Conservation (phyloP, 192 early-diverging fungal genomes). For the Coemansia sp. region DNA sequence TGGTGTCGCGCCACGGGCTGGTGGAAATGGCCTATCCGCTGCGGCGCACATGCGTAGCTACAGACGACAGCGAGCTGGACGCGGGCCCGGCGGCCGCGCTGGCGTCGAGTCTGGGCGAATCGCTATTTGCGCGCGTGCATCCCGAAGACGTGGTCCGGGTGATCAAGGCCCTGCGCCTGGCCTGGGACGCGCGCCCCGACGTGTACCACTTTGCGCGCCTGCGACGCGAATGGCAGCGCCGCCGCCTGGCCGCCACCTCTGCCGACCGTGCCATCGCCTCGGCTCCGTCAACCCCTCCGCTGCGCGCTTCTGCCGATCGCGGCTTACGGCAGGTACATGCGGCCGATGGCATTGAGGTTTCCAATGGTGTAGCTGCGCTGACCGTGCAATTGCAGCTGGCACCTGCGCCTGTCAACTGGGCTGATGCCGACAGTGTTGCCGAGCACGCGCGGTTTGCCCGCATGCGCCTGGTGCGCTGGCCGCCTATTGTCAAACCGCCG, state of each 20-base stretch:
- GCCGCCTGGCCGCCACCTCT: slow-evolving; percentile 13
- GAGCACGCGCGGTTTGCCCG: slow-evolving; percentile 47
- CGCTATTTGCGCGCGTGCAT: slow-evolving; percentile 48
- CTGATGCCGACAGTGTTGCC: slow-evolving; percentile 25
- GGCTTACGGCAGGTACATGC: slow-evolving; percentile 18
- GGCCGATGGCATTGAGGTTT: slow-evolving; percentile 42
- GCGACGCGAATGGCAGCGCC: slow-evolving; percentile 53
- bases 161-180: slow-evolving; percentile 46
- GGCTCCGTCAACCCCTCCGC: slow-evolving; percentile 33
- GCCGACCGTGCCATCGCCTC: slow-evolving; percentile 20
- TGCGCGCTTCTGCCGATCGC: slow-evolving; percentile 10
- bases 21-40: slow-evolving; percentile 52
- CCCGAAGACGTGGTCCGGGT: slow-evolving; percentile 48
- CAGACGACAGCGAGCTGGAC: slow-evolving; percentile 18
- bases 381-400: slow-evolving; percentile 44
- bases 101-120: slow-evolving; percentile 43
- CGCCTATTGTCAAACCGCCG: slow-evolving; percentile 33
- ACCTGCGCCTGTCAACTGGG: slow-evolving; percentile 27
- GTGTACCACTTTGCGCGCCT: slow-evolving; percentile 48
- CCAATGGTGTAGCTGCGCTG: slow-evolving; percentile 48
- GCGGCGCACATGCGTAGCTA: slow-evolving; percentile 20
- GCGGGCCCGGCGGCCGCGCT: slow-evolving; percentile 28
- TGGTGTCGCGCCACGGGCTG: slow-evolving; percentile 52
- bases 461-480: slow-evolving; percentile 49
- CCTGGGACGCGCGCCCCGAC: slow-evolving; percentile 50